Evolutionary conservation across 192 early-diverging fungal genomes (phyloP).

Genomic region (Umbelopsis sp.): DNA sequence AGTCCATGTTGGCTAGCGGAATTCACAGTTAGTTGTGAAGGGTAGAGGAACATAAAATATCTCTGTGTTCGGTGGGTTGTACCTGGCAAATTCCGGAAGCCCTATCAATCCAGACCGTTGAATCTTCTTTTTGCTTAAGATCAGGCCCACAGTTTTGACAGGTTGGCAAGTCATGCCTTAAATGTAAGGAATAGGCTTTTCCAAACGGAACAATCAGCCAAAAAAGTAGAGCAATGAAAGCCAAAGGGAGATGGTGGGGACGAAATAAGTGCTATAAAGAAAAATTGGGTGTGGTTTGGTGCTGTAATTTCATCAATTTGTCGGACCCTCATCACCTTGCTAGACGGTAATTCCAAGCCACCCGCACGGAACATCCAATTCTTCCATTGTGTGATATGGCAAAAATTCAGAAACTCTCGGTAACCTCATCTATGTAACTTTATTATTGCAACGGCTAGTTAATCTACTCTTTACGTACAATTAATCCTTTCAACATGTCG

Average conservation of each 20-base stretch:
- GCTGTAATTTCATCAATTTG: too few species aligned
- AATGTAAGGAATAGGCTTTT: not conserved
- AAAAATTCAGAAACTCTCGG: too few species aligned
- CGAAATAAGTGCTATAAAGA: not conserved
- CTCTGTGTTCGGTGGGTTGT: not conserved
- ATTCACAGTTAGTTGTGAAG: not conserved
- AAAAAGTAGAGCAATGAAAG: not conserved
- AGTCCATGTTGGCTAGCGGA: conserved; percentile 26
- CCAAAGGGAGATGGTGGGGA: not conserved
- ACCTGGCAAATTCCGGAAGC: conserved; percentile 38
- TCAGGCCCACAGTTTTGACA: conserved; percentile 34
- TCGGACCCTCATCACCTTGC: too few species aligned
- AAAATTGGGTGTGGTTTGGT: not conserved
- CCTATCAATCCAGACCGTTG: conserved; percentile 38
- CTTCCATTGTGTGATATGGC: not conserved
- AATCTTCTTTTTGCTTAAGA: conserved; percentile 35
- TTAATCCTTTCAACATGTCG: conserved; percentile 94
- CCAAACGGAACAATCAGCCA: not conserved
- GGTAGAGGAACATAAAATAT: not conserved
- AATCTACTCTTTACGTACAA: conserved; percentile 65
- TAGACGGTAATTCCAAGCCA: too few species aligned
- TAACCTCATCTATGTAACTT: not conserved
- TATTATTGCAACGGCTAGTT: too few species aligned
- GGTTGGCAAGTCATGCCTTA: conserved; percentile 9
- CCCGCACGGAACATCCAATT: too few species aligned